Conservation (phyloP, 2,329 filamentous ascomycete genomes). For the Tolypocladium pustulatum region DNA sequence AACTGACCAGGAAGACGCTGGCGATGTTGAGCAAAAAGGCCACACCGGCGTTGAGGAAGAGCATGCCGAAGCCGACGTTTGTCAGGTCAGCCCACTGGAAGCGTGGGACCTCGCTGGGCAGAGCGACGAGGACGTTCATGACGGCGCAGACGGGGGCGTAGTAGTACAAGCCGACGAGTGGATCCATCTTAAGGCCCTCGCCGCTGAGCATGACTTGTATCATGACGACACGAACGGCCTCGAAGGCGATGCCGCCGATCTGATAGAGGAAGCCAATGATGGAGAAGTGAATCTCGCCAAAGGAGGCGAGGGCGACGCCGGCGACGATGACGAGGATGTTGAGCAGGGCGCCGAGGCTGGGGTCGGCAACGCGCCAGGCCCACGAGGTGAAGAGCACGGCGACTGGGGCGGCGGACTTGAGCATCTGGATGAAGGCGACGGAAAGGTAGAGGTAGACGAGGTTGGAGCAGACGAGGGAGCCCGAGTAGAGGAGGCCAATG, state of each 20-base stretch:
- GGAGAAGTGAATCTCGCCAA: conserved; percentile 60
- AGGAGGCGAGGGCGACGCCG: conserved; percentile 40
- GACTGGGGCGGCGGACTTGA: conserved; percentile 58
- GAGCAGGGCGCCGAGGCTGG: conserved; percentile 30
- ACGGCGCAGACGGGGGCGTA: conserved; percentile 75
- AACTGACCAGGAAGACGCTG: conserved; percentile 72
- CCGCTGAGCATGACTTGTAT: conserved; percentile 71
- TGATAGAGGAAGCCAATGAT: conserved; percentile 59
- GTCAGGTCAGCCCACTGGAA: conserved; percentile 58
- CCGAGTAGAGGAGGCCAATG: conserved; percentile 55
- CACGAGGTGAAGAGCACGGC: conserved; percentile 57
- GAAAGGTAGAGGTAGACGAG: conserved; percentile 57
- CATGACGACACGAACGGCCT: conserved; percentile 75
- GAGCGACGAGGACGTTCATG: conserved; percentile 65
- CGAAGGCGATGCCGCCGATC: conserved; percentile 65
- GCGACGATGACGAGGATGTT: conserved; percentile 42
- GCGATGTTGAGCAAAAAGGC: conserved; percentile 76
- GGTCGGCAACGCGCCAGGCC: conserved; percentile 41
- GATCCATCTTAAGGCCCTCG: conserved; percentile 76
- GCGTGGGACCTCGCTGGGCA: conserved; percentile 56
- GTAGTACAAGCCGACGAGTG: conserved; percentile 80
- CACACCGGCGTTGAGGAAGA: conserved; percentile 64
- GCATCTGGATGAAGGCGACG: conserved; percentile 61
- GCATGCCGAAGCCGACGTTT: conserved; percentile 51
- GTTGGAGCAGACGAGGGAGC: conserved; percentile 57